Base-by-base conservation (phyloP, 441 rosid species). In the Gossypium aridum region DNA sequence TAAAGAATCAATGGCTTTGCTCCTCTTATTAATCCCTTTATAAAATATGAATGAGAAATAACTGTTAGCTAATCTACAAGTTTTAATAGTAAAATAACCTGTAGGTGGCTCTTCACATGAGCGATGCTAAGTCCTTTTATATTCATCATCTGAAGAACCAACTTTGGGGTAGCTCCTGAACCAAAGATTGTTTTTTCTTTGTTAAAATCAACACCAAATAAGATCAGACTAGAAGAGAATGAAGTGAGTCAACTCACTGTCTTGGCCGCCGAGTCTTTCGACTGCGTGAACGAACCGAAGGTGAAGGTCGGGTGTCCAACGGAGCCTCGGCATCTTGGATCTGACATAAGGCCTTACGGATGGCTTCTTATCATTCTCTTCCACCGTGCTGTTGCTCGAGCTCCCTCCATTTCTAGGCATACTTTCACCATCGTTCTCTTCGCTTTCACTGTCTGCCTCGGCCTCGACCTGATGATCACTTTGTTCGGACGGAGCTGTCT, bases 251-350 rank as follows among this genome's bases (percentile, higher is more conserved):
- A n/a, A 74, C 94, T 82, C 78, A 93, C 98, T 87, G 2, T 90
- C 94, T 87, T 87, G 98, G 6, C 98, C 98, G 6, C 98, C 98
- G 47, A 93, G 94, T 77, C 89, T 89, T 74, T 91, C 95, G 0
- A 93, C 87, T 0, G 97, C 97, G 25, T 87, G 90, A 28, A 87
- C 72, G 78, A 93, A 91, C 25, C 90, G 92, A 76, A 87, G 91
- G 86, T 91, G 98, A 69, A 93, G 98, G 76, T 93, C 97, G 10
- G 95, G 97, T 14, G 94, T 91, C 98, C 98, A 93, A 10, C 98
- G 90, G 64, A 93, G 98, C 79, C 97, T 78, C 1, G 96, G 94
- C 83, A 83, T 83, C 91, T 91, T 91, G 83, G 97, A 91, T 90
- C 98, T 89, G 56, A 90, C 91, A 75, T 93, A 93, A 63, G 92